These are phyloP conservation scores for Fagopyrum homotropicum DNA, from an alignment of 148 eudicot species.

Conservation along the genomic window DNA sequence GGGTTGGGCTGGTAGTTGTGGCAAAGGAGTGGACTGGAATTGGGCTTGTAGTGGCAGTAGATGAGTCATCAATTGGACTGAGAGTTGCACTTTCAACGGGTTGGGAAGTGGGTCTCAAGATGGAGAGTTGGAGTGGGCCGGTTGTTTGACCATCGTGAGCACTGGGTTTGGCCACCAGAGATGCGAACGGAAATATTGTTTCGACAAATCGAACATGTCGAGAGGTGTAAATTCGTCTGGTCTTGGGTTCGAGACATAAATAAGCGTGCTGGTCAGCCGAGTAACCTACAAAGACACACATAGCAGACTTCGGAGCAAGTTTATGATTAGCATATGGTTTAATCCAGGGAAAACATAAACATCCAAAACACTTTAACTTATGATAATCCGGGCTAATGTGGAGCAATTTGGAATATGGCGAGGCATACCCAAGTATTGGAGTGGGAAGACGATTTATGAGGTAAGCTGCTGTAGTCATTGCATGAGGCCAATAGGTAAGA, in stretches of 20 bases:
- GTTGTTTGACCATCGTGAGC: not conserved
- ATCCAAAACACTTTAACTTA: constrained; percentile 2
- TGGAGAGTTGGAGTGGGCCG: not conserved
- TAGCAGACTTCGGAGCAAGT: not conserved
- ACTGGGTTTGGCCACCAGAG: too few relatives aligned
- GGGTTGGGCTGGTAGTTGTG: not conserved
- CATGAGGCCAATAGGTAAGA: not conserved
- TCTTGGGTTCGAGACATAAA: not conserved
- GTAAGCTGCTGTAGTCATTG: not conserved
- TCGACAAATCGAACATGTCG: not conserved
- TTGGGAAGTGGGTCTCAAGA: too few relatives aligned
- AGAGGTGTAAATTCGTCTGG: not conserved
- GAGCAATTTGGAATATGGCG: not conserved
- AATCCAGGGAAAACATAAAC: constrained; percentile 1
- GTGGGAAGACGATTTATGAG: not conserved
- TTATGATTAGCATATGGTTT: not conserved
- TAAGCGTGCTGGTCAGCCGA: not conserved
- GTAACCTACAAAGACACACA: constrained; percentile 11
- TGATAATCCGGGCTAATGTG: not conserved
- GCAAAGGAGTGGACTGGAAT: not conserved
- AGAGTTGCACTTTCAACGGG: too few relatives aligned
- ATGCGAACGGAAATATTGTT: not conserved
- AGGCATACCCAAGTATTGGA: not conserved
- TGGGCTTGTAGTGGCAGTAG: not conserved
- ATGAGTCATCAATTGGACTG: not conserved